Percentiles rank a stretch among this genome's conserved stretches.
phyloP scores from a whole-genome alignment of 1,284 basidiomycete species.

The Pyrrhoderma noxium region DNA sequence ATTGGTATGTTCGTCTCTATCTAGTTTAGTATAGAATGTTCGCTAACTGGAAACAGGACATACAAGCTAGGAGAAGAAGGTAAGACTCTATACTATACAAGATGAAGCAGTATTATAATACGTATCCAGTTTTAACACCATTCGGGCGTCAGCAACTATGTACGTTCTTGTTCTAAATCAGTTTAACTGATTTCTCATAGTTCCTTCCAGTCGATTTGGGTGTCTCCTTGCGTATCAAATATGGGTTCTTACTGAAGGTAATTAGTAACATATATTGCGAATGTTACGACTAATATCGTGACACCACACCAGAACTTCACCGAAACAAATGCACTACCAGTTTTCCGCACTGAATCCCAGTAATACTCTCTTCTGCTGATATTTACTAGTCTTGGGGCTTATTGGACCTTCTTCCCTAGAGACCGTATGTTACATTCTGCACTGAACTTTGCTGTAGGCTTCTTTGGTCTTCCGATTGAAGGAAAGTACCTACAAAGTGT shows the following conservation, averaged over 20 bases:
- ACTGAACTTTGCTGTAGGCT: constrained; percentile 79
- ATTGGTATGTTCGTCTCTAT: constrained; percentile 47
- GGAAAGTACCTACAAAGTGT: constrained; percentile 76
- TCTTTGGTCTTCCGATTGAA: constrained; percentile 78
- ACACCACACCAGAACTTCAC: constrained; percentile 60
- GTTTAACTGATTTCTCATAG: not conserved
- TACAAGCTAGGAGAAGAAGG: constrained; percentile 77
- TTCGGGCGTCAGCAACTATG: constrained; percentile 78
- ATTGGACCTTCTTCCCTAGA: constrained; percentile 30
- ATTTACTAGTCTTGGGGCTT: not conserved
- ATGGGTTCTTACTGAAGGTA: constrained; percentile 69
- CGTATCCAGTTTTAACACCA: constrained; percentile 60
- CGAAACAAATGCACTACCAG: constrained; percentile 59
- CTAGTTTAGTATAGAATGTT: not conserved
- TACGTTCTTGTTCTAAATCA: constrained; percentile 30
- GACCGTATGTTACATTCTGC: constrained; percentile 82
- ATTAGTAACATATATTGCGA: no score
- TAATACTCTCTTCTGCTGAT: constrained; percentile 36
- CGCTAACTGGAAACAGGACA: constrained; percentile 42
- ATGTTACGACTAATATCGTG: no score
- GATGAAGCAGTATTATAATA: no score
- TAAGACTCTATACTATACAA: constrained; percentile 25
- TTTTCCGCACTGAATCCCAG: constrained; percentile 86
- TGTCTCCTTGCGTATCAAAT: constrained; percentile 68
- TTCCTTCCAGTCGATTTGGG: constrained; percentile 56